Base-by-base conservation (phyloP, 345 rosid species). In the Litchi chinensis region DNA sequence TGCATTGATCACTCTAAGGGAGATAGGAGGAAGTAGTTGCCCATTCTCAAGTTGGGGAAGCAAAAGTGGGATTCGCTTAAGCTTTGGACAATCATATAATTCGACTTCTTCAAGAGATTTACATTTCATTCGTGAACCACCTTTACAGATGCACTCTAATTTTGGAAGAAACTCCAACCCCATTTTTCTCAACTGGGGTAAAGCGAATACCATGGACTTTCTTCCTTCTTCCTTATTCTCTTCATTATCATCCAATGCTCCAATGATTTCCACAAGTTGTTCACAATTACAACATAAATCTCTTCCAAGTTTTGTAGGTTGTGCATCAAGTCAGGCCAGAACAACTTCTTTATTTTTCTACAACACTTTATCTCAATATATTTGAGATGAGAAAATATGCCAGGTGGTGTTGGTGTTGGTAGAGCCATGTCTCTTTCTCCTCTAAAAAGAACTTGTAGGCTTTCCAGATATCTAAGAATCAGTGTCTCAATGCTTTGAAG, bases 261-360 rank as follows among this genome's bases (percentile, higher is more conserved):
- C 81, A 12, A 82, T 71, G 80, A 86, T 79, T 77, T 78, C 83
- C 75, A 80, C 82, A 70, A 82, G 13, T 63, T 63, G 0, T 0
- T 13, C 0, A 73, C 85, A 80, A 18, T 5, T 0, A 0, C 0
- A 11, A 82, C 75, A 0, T 0, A 0, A 46, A 86, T 52, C 3
- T 26, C 70, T 67, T 78, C 79, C 54, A 84, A 39, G 64, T 76
- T 83, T 15, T 68, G 77, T 57, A 80, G 82, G 76, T 70, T 3
- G 1, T 26, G 63, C 62, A 5, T 8, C 44, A 41, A 41, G 8
- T 41, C 44, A 5, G 8, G 44, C 44, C 44, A 41, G 44, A 41
- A 71, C 70, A 78, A 44, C n/a, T 66, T 75, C 76, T 73, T 82
- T 57, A 82, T 28, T 5, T 50, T 32, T n/a, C n/a, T n/a, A 3